Evolutionary conservation across 164 flowering plant species (phyloP).

Genomic region (Paratinospora sagittata): DNA sequence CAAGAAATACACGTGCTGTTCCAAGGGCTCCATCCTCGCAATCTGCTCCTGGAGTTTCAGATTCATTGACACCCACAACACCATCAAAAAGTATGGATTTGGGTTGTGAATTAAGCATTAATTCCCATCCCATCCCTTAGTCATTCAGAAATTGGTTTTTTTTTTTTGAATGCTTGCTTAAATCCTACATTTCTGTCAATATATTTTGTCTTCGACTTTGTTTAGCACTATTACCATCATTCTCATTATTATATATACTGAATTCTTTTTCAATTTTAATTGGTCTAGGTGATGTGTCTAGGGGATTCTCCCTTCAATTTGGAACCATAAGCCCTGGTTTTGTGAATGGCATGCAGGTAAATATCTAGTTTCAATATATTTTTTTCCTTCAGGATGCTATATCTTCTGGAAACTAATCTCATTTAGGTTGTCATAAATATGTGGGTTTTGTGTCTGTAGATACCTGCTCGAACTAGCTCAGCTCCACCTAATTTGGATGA

Average conservation of each 20-base stretch:
- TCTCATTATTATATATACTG: not conserved
- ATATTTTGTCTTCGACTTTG: not conserved
- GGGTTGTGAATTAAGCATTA: not conserved
- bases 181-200: not conserved
- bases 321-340: conserved; percentile 64
- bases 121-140: not conserved
- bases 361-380: not conserved
- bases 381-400: not conserved
- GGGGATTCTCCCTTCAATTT: conserved; percentile 60
- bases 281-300: conserved; percentile 47
- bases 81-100: conserved; percentile 50
- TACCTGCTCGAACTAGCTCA: conserved; percentile 93
- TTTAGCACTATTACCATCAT: not conserved
- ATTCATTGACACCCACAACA: conserved; percentile 26
- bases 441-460: conserved; percentile 32
- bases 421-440: not conserved
- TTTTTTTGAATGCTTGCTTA: not conserved
- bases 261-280: not conserved
- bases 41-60: conserved; percentile 25
- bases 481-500: conserved; percentile 97
- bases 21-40: conserved; percentile 63
- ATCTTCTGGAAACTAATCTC: not conserved
- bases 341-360: conserved; percentile 78
- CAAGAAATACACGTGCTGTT: conserved; percentile 36
- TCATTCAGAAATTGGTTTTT: not conserved